A percentile compares a stretch with the other conserved stretches of the same genome.
Evolutionary conservation across 345 rosid species (phyloP).

Genomic region (Fremontodendron californicum): DNA sequence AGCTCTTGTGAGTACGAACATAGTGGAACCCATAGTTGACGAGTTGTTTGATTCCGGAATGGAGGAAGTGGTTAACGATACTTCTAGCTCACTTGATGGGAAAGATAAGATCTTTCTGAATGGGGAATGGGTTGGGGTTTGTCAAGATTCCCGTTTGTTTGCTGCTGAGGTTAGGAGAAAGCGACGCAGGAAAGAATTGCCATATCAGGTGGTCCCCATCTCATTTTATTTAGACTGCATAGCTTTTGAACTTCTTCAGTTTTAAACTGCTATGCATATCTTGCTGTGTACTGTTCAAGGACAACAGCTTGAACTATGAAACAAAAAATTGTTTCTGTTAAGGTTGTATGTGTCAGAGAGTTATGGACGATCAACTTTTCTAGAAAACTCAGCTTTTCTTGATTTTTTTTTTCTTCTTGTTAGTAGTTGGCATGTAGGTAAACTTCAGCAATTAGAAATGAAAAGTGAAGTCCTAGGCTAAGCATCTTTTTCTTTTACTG

Average conservation of each 20-base stretch:
- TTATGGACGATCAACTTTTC: neutral
- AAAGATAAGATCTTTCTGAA: constrained; percentile 66
- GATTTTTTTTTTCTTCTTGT: neutral
- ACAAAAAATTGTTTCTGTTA: neutral
- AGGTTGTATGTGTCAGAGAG: neutral
- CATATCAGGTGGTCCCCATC: constrained; percentile 48
- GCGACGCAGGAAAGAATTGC: constrained; percentile 59
- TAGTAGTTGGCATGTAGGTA: neutral
- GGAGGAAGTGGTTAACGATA: constrained; percentile 58
- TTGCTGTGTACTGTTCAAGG: neutral
- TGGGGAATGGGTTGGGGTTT: constrained; percentile 90
- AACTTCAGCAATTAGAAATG: neutral
- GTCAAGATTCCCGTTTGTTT: constrained; percentile 54
- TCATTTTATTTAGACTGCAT: neutral
- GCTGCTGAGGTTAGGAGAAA: constrained; percentile 50
- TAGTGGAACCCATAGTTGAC: constrained; percentile 43
- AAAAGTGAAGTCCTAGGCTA: neutral
- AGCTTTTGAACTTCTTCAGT: neutral
- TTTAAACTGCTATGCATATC: neutral
- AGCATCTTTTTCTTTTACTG: neutral
- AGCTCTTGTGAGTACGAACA: constrained; percentile 65
- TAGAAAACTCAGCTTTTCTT: neutral
- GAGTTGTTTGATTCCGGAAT: constrained; percentile 56
- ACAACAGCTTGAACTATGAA: neutral
- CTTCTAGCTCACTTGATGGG: constrained; percentile 39